Base-by-base conservation (phyloP, 2,329 filamentous ascomycete genomes). In the Emergomyces orientalis region DNA sequence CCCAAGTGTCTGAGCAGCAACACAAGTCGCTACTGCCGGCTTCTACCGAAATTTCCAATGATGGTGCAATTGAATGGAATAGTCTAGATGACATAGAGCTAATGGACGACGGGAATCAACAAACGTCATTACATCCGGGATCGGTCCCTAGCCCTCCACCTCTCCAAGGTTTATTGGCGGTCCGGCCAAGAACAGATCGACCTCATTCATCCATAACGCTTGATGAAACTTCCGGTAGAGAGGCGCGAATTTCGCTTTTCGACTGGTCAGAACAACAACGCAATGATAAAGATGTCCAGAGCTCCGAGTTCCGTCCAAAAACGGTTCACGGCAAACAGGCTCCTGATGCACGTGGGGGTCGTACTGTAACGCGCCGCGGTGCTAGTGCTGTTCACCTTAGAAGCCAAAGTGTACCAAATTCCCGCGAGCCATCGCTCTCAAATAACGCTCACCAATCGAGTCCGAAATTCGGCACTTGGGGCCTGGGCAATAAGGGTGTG, bases 301-400 rank as follows among this genome's bases (percentile, higher is more conserved):
- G 79, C 63, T 78, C 81, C 41, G 82, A 80, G 63, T 78, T 79
- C 62, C 80, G 85, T 39, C 85, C 85, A 25, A 80, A 81, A 62
- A 87, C 85, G 19, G 84, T 87, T 52, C 84, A 87, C 70, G 84
- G 84, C 13, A 87, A 86, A 71, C 84, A 87, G 66, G 80, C 81
- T 63, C 78, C 77, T 62, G 79, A 85, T 62, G 74, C 76, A 60
- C 76, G 83, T 67, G 82, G 83, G 30, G 86, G 84, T 71, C 80
- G 84, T 64, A 74, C 81, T 60, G 75, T 80, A 55, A 82, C 82
- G 62, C 82, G 85, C 45, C 82, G 84, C 66, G 80, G 78, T 41
- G 81, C 83, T 45, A 85, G 81, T 67, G 79, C 82, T 45, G 77
- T 86, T 64, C 85, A 88, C 72, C 79, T 85, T 57, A 82, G 85